A percentile compares a stretch with the other conserved stretches of the same genome.
Conservation (phyloP, 2,329 filamentous ascomycete species). For the Corynespora cassiicola region DNA sequence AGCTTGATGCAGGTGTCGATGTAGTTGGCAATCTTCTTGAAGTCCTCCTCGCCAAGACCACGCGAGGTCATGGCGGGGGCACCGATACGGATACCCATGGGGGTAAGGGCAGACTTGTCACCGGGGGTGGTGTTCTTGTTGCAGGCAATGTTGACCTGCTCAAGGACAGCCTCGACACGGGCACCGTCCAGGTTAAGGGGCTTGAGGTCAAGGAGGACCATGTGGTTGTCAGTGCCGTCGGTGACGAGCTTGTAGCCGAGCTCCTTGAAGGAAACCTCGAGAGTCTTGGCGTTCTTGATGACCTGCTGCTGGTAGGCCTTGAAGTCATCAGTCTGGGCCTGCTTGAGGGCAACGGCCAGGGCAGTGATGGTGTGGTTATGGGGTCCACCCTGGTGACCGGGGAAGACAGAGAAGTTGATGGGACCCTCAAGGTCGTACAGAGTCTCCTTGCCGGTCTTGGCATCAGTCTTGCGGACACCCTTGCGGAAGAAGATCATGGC, state of each 20-base stretch:
- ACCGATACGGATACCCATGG: constrained; percentile 91
- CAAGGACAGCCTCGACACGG: constrained; percentile 86
- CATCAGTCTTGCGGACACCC: constrained; percentile 81
- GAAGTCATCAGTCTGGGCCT: constrained; percentile 89
- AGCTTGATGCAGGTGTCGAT: constrained; percentile 90
- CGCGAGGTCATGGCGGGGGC: constrained; percentile 97
- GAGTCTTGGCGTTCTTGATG: constrained; percentile 86
- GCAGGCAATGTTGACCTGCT: constrained; percentile 92
- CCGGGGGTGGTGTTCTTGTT: constrained; percentile 99
- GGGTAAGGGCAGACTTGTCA: constrained; percentile 90
- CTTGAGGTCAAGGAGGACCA: constrained; percentile 91
- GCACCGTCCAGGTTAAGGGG: constrained; percentile 86
- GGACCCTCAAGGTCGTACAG: constrained; percentile 89
- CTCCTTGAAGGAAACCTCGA: constrained; percentile 70
- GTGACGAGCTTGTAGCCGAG: constrained; percentile 89
- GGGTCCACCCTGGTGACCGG: constrained; percentile 95
- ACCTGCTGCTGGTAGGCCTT: constrained; percentile 91
- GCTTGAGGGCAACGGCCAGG: constrained; percentile 90
- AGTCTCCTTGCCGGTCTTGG: constrained; percentile 85
- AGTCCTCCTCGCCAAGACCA: constrained; percentile 89
- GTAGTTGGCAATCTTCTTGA: constrained; percentile 79
- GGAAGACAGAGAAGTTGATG: constrained; percentile 97
- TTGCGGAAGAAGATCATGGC: constrained; percentile 99
- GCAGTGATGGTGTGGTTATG: constrained; percentile 99
- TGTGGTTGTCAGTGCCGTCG: constrained; percentile 96